Percentiles rank a stretch among this genome's conserved stretches.
These are phyloP conservation scores for Arachis stenosperma DNA, from an alignment of 306 rosid genomes.

Conservation along the genomic window DNA sequence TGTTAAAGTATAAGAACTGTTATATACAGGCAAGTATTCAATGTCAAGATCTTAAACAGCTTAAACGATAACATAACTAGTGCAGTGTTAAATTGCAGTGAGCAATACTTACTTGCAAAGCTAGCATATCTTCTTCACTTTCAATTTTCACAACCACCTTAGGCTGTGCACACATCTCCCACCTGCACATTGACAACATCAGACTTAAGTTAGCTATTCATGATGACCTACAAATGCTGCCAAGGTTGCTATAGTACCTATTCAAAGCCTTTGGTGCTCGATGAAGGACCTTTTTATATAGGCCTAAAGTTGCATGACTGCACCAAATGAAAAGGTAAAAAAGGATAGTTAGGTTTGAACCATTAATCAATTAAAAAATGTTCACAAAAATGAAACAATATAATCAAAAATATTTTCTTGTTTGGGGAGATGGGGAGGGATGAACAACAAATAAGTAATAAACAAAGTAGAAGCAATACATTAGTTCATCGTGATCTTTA, in stretches of 20 bases:
- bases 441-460: neutral
- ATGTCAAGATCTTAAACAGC: neutral
- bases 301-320: constrained; percentile 94
- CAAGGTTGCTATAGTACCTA: constrained; percentile 48
- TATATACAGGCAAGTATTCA: constrained; percentile 6
- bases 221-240: neutral
- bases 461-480: constrained; percentile 23
- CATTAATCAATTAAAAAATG: constrained; percentile 5
- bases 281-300: constrained; percentile 78
- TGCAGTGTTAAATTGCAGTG: constrained; percentile 1
- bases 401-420: neutral
- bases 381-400: constrained; percentile 7
- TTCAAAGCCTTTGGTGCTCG: constrained; percentile 89
- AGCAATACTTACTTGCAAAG: constrained; percentile 67
- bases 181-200: constrained; percentile 55
- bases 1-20: neutral
- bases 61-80: neutral
- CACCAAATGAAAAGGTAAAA: constrained; percentile 33
- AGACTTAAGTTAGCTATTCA: constrained; percentile 3
- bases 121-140: constrained; percentile 88
- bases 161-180: constrained; percentile 98
- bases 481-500: constrained; percentile 1
- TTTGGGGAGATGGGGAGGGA: neutral
- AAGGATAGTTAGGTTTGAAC: neutral
- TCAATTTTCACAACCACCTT: constrained; percentile 95